phyloP scores from a whole-genome alignment of 495 filamentous ascomycete species.

The Aspergillus cristatus region DNA sequence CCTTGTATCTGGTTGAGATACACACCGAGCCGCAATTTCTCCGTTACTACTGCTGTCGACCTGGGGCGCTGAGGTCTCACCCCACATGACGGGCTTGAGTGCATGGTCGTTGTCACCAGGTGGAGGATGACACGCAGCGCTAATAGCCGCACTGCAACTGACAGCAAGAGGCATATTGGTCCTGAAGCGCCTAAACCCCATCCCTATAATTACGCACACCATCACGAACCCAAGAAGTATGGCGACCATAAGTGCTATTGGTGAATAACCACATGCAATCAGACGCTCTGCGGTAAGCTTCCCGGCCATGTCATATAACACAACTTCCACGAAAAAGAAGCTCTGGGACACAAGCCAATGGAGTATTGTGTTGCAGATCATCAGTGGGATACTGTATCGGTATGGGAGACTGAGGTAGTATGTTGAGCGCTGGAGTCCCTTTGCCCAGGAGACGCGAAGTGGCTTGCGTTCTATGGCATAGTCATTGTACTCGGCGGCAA shows the following conservation, averaged over 20 bases:
- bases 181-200: conserved; percentile 2
- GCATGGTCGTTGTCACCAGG: conserved; percentile 6
- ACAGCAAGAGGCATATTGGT: conserved; percentile 23
- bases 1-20: too few relatives aligned
- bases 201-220: background rate
- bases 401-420: conserved; percentile 36
- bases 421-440: conserved; percentile 26
- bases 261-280: conserved; percentile 6
- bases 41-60: too few relatives aligned
- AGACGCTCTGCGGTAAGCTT: background rate
- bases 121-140: conserved; percentile 35
- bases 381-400: conserved; percentile 27
- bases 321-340: conserved; percentile 18
- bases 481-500: conserved; percentile 16
- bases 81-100: conserved; percentile 12
- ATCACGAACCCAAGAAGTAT: background rate
- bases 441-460: conserved; percentile 29
- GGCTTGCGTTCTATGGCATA: conserved; percentile 19
- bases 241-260: conserved; percentile 2
- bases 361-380: conserved; percentile 10
- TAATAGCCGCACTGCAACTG: conserved; percentile 27
- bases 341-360: conserved; percentile 37
- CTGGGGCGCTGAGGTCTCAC: too few relatives aligned
- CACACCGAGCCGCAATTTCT: too few relatives aligned
- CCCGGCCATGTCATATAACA: conserved; percentile 1